Conservation (phyloP, 1,139 yeast species). For the Magnusiomyces fungicola region DNA sequence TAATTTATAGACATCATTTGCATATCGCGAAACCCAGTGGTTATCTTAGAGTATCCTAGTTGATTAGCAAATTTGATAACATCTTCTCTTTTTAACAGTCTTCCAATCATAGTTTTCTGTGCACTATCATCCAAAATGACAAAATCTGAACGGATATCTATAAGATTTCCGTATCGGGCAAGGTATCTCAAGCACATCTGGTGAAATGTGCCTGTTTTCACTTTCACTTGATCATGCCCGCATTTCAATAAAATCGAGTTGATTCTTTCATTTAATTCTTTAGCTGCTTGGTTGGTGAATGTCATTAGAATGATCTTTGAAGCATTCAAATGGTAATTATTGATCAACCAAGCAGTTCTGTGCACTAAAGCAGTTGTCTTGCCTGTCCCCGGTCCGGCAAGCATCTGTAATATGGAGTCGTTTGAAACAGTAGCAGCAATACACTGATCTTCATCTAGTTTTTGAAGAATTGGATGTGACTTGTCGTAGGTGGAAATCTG, state of each 20-base stretch:
- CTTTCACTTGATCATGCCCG: neutral
- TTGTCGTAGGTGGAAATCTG: neutral
- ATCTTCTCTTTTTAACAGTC: neutral
- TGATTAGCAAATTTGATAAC: neutral
- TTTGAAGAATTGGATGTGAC: slow-evolving; percentile 1
- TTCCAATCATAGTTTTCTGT: neutral
- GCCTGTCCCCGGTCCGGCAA: slow-evolving; percentile 88
- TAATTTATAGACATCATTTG: neutral
- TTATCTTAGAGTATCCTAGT: neutral
- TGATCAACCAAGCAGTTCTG: slow-evolving; percentile 63
- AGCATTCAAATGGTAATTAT: slow-evolving; percentile 44
- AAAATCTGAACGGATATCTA: neutral
- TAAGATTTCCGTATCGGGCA: neutral
- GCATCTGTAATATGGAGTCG: slow-evolving; percentile 55
- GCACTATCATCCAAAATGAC: neutral
- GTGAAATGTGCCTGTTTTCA: slow-evolving; percentile 1
- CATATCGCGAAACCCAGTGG: neutral
- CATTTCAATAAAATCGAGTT: neutral
- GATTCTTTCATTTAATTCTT: slow-evolving; percentile 45
- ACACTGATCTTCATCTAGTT: slow-evolving; percentile 51
- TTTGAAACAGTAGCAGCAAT: slow-evolving; percentile 54
- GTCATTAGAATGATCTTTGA: slow-evolving; percentile 71
- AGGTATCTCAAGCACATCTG: neutral
- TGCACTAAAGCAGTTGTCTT: slow-evolving; percentile 77
- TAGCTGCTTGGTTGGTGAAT: slow-evolving; percentile 85